Evolutionary conservation across 768 basidiomycete species (phyloP), one percentile per base, ranked within the genome.

Genomic region (Dendrothele bispora): DNA sequence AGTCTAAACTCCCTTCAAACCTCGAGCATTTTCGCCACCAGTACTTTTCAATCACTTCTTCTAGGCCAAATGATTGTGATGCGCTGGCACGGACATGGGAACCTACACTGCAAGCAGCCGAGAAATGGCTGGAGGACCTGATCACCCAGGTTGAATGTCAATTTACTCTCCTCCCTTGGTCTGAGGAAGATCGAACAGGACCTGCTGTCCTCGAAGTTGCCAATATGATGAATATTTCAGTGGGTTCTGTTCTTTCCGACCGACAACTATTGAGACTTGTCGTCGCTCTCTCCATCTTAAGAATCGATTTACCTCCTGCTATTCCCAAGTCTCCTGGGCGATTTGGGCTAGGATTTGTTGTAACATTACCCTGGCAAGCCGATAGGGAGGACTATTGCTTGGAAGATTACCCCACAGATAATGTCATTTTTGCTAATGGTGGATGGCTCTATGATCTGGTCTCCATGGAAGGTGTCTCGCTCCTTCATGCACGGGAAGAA

Each of bases 371-470:
- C 26, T 43, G 48, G 40, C 26, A 40, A 18, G 26, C 41, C 12
- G 48, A 49, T 42, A 17, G 48, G 18, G 48, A 49, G 21, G 48
- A 49, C 18, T 38, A 51, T 46, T 21, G 43, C 18, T 18, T 25
- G 1, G 49, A 50, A 14, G 43, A 44, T 6, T 10, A 26, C 1
- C 41, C n/a, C 11, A n/a, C 27, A 0, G 49, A 50, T 34, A 15
- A 26, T 5, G 49, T 51, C 11, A 18, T 51, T 12, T 51, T 46
- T 34, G 45, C 32, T 10, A 46, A 17, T 20, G 44, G 49, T 27
- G 49, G 49, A 12, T 51, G 49, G 49, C 15, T 51, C 44, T 45
- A 51, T 25, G 49, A 51, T 26, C 25, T 28, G 3, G 15, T 46
- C 5, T 30, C 34, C 29, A 35, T 37, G 1, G 34, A 39, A 11